A percentile compares a stretch with the other conserved stretches of the same genome.
Conservation (phyloP, 495 filamentous ascomycete species). For the Penicillium coffeae region DNA sequence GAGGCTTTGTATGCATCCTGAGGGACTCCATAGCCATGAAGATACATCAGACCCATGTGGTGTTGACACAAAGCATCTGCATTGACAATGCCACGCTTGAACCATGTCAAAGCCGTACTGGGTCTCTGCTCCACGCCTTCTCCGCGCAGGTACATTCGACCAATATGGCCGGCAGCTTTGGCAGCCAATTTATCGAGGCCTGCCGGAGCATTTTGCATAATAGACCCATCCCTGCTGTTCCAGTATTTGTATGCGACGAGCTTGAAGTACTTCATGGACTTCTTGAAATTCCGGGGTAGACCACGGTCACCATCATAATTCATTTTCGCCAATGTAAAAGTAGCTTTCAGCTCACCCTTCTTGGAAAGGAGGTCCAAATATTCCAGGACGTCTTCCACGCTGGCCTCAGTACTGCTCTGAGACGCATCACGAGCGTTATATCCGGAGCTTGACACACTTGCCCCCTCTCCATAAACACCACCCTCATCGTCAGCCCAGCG, state of each 20-base stretch:
- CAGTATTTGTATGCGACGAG: constrained; percentile 82
- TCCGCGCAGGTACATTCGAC: constrained; percentile 87
- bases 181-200: constrained; percentile 78
- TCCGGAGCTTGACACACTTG: constrained; percentile 88
- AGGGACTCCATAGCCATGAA: constrained; percentile 76
- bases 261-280: constrained; percentile 79
- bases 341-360: constrained; percentile 90
- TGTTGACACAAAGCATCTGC: constrained; percentile 86
- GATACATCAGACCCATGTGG: constrained; percentile 79
- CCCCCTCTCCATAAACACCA: constrained; percentile 92
- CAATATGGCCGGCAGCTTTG: constrained; percentile 87
- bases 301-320: constrained; percentile 85
- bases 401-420: constrained; percentile 70
- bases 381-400: constrained; percentile 89
- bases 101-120: constrained; percentile 75
- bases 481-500: constrained; percentile 80
- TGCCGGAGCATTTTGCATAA: constrained; percentile 47
- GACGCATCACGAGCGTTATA: constrained; percentile 70
- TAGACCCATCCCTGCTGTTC: constrained; percentile 69
- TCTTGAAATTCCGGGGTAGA: constrained; percentile 65
- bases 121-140: constrained; percentile 84
- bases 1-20: constrained; percentile 71
- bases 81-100: constrained; percentile 71
- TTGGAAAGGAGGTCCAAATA: constrained; percentile 91
- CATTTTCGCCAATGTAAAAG: constrained; percentile 80